These are phyloP conservation scores for Raffaelea deltoideospora DNA, from an alignment of 2,329 filamentous ascomycete genomes.

Conservation along the genomic window DNA sequence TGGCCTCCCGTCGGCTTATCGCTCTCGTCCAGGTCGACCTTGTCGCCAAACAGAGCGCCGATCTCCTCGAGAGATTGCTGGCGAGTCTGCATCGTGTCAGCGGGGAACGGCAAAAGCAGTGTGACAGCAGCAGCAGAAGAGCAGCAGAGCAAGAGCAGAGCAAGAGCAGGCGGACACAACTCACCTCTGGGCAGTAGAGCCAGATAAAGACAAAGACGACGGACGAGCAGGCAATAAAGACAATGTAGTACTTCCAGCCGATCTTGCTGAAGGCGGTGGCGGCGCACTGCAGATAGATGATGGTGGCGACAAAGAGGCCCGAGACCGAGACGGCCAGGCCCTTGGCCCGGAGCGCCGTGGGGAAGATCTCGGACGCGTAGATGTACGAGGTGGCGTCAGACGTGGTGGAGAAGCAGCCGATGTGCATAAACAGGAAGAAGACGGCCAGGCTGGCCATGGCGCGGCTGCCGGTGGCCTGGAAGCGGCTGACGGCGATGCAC, in stretches of 20 bases:
- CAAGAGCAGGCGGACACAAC: too few relatives aligned
- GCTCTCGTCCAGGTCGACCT: too few relatives aligned
- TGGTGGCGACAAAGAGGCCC: conserved; percentile 1
- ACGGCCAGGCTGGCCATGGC: not conserved
- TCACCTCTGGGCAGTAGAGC: too few relatives aligned
- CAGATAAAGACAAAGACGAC: too few relatives aligned
- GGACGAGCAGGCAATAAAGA: too few relatives aligned
- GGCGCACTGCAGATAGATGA: conserved; percentile 1
- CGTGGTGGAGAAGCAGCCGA: conserved; percentile 1
- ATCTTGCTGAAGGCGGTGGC: not conserved
- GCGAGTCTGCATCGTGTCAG: too few relatives aligned
- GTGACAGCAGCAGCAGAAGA: too few relatives aligned
- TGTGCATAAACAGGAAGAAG: conserved; percentile 1
- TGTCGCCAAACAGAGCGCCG: too few relatives aligned
- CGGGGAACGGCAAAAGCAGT: too few relatives aligned
- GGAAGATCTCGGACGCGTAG: conserved; percentile 4
- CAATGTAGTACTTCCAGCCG: conserved; percentile 4
- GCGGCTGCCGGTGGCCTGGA: not conserved
- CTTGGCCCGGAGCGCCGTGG: conserved; percentile 2
- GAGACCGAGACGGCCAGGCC: conserved; percentile 1
- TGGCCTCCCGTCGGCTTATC: too few relatives aligned
- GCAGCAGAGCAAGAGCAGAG: too few relatives aligned
- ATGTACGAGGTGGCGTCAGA: conserved; percentile 4
- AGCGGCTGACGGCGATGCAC: not conserved
- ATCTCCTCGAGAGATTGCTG: too few relatives aligned